Base-by-base conservation (phyloP, 2,329 filamentous ascomycete genomes). In the Epichloe gansuensis region DNA sequence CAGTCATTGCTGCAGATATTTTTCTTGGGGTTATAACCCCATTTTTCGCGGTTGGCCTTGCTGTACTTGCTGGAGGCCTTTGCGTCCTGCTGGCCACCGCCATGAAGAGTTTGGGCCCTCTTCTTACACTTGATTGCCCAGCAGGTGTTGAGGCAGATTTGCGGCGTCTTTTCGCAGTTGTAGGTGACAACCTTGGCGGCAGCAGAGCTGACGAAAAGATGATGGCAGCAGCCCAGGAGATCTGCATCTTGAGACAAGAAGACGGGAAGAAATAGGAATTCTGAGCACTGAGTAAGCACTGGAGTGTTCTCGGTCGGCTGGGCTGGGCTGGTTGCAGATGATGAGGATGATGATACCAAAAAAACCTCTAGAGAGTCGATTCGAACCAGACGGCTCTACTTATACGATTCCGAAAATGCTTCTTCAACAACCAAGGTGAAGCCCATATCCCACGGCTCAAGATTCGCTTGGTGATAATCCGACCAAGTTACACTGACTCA, bases 71-170 rank as follows among this genome's bases (percentile, higher is more conserved):
- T 23, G 12, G 46, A n/a, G 15, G 34, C 34, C 4, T 5, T 0
- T 23, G 1, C 0, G 31, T 38, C 2, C 43, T 6, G 25, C 31
- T 48, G 46, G 17, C 46, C 46, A 21, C 28, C 46, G 17, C 46
- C 46, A 37, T 48, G 46, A 8, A 48, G 46, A 37, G 25, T 1
- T 15, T 12, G 4, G 12, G 46, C 15, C 13, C 38, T 48, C n/a
- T 11, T 38, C 46, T 48, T 25, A 13, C 46, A 48, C 28, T 48
- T 48, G 46, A 48, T 48, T 8, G 46, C 34, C 46, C 46, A 48
- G 31, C 46, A 48, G 15, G 46, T 48, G 31, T 48, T 48, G 46
- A 48, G 46, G n/a, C 46, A 48, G n/a, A 48, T 48, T 48, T 38
- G 21, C 15, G 46, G 46, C 15, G 46, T 48, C 0, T 15, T 37